These are phyloP conservation scores for Rhynchosporium secalis DNA, from an alignment of 2,329 filamentous ascomycete species.

Conservation along the genomic window DNA sequence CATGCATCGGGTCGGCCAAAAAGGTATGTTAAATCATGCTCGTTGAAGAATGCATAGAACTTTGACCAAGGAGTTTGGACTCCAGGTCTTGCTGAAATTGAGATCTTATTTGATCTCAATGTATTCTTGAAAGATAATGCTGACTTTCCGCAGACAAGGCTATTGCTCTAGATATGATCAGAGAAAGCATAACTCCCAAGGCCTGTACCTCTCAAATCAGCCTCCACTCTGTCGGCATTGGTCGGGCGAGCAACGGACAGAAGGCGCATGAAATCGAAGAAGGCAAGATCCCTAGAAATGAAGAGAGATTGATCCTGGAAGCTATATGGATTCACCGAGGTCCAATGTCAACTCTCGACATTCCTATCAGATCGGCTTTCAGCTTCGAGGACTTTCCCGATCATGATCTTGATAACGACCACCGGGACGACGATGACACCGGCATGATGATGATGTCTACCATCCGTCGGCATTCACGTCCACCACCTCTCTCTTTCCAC, in stretches of 20 bases:
- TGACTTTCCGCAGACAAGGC: conserved; percentile 14
- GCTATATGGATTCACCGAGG: conserved; percentile 13
- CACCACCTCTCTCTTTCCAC: not conserved
- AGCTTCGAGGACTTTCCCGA: not conserved
- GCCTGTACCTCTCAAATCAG: not conserved
- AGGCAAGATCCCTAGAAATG: not conserved
- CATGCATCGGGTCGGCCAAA: not conserved
- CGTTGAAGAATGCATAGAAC: not conserved
- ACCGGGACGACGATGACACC: not conserved
- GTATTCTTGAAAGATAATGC: not conserved
- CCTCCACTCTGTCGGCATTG: not conserved
- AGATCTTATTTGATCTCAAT: not conserved
- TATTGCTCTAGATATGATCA: conserved; percentile 16
- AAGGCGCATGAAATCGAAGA: not conserved
- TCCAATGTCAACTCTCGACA: conserved; percentile 6
- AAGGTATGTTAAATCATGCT: not conserved
- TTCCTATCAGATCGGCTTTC: not conserved
- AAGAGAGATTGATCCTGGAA: conserved; percentile 8
- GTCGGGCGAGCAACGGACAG: too few relatives aligned
- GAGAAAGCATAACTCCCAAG: not conserved
- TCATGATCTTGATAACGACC: not conserved
- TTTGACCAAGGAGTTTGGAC: too few relatives aligned
- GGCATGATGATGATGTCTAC: conserved; percentile 2
- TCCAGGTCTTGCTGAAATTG: not conserved
- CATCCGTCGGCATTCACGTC: not conserved